Conservation (phyloP, 495 filamentous ascomycete species). For the Penicillium taxi region DNA sequence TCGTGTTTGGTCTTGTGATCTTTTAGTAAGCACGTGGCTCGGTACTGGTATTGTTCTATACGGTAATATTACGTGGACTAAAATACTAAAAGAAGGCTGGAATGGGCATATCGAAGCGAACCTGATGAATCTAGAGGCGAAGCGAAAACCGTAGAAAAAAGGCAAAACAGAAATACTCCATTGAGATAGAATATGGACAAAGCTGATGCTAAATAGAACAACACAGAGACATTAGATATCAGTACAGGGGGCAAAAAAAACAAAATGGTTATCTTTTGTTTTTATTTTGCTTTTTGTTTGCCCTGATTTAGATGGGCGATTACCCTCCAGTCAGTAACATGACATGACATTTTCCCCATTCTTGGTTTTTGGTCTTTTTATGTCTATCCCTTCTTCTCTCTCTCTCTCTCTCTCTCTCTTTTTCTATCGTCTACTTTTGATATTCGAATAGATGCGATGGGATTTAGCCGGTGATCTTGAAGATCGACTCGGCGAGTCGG, state of each 20-base stretch:
- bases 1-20: too few species aligned
- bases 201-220: slow-evolving; percentile 22
- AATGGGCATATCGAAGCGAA: background rate
- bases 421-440: slow-evolving; percentile 8
- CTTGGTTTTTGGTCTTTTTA: too few species aligned
- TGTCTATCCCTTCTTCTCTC: slow-evolving; percentile 11
- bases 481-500: slow-evolving; percentile 89
- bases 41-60: background rate
- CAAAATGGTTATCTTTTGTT: background rate
- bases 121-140: background rate
- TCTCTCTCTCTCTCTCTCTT: slow-evolving; percentile 7
- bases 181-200: slow-evolving; percentile 24
- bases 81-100: background rate
- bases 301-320: too few species aligned
- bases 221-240: slow-evolving; percentile 28
- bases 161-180: slow-evolving; percentile 13
- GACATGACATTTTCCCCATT: too few species aligned
- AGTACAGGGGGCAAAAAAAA: slow-evolving; percentile 18
- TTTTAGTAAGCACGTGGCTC: too few species aligned
- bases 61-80: background rate
- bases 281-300: too few species aligned
- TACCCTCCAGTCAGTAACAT: too few species aligned
- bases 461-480: slow-evolving; percentile 71
- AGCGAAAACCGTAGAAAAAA: background rate
- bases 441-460: too few species aligned